Evolutionary conservation across 1,139 yeast genomes (phyloP).

Genomic region (Lizanozyma gosingica): DNA sequence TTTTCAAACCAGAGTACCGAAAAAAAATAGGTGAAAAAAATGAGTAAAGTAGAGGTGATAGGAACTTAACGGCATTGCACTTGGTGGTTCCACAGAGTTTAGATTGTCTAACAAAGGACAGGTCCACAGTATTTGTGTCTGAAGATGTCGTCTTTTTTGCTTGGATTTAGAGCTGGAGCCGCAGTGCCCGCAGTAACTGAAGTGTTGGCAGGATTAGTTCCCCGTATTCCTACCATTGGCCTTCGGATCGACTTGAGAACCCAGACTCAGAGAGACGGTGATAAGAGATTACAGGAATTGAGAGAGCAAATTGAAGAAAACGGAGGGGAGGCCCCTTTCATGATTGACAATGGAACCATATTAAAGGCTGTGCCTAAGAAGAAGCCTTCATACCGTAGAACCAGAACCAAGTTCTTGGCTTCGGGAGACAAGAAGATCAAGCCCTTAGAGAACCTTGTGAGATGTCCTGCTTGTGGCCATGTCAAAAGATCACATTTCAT

Average conservation of each 20-base stretch:
- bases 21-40: too few species aligned
- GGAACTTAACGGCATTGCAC: too few species aligned
- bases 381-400: constrained; percentile 79
- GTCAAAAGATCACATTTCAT: constrained; percentile 82
- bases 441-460: constrained; percentile 64
- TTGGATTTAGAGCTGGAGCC: not conserved
- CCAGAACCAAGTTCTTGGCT: constrained; percentile 72
- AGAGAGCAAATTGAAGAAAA: constrained; percentile 20
- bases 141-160: not conserved
- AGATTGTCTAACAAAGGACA: too few species aligned
- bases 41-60: too few species aligned
- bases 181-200: not conserved
- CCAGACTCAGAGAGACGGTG: not conserved
- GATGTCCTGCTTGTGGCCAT: constrained; percentile 95
- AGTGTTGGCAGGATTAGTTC: not conserved
- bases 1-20: too few species aligned
- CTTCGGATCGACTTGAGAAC: not conserved
- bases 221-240: not conserved
- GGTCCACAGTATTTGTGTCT: too few species aligned
- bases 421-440: constrained; percentile 79
- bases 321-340: constrained; percentile 23
- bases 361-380: constrained; percentile 88
- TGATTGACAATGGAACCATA: constrained; percentile 51
- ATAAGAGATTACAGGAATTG: constrained; percentile 12
- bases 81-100: too few species aligned